Base-by-base conservation (phyloP, 257 asterid genomes). In the Solanum dulcamara region DNA sequence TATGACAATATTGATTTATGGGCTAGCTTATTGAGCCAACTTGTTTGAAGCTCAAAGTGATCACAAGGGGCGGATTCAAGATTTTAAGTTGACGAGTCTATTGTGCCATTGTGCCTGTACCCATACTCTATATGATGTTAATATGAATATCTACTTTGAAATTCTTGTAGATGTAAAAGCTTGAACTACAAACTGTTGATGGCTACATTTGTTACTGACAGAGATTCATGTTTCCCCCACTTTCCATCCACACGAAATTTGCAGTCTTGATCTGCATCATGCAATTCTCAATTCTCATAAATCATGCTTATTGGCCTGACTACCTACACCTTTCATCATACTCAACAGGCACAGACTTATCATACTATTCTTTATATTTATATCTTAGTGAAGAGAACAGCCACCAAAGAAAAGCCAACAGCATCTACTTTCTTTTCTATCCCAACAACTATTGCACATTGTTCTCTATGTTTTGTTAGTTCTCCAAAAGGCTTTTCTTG, bases 231-330 rank as follows among this genome's bases (percentile, higher is more conserved):
- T 62, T 83, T 59, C 62, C 22, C 37, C 51, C 10, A 64, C 5
- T 83, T 67, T 44, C 6, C n/a, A 6, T 30, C 64, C 83, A 30
- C 64, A 10, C 3, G 0, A 48, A 48, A 17, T 79, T 79, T 48
- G 83, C 44, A 79, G 44, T 64, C 6, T 42, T 38, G 57, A 62
- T 38, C 59, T 83, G 46, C 62, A 83, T 60, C 80, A 83, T 44
- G 81, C 26, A 67, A 18, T 71, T 68, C 13, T 68, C 59, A 75
- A 44, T 42, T 46, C 28, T 48, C 55, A 48, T 7, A 53, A 22
- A n/a, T 72, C 93, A 91, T 75, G 92, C 92, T 84, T 81, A 83
- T 80, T 90, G 89, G 51, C 64, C 79, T 84, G 75, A 33, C 75
- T 62, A 93, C 94, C 94, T 68, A 87, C 46, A 81, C 70, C 79